Conservation (phyloP, 2,329 filamentous ascomycete genomes). For the Fusarium liriodendri region DNA sequence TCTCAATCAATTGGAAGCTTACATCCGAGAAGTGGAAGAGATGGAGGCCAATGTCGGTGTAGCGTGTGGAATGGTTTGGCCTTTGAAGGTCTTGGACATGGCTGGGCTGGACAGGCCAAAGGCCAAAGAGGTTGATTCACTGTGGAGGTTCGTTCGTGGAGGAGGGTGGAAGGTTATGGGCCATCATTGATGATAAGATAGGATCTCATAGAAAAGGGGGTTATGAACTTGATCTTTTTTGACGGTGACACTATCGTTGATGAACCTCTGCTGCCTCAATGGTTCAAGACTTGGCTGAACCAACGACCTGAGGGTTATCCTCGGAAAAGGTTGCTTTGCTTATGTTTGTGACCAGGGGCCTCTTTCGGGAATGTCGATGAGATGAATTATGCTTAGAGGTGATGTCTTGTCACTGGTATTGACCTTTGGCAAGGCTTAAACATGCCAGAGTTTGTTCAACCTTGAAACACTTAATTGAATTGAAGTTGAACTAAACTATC, state of each 20-base stretch:
- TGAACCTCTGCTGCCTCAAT: background rate
- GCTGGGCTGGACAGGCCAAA: background rate
- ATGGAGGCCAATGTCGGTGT: background rate
- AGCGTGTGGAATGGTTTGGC: background rate
- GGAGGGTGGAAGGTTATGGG: background rate
- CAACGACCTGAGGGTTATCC: background rate
- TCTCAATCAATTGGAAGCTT: background rate
- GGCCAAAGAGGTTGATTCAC: background rate
- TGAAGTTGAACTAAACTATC: background rate
- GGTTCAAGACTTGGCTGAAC: background rate
- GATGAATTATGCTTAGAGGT: background rate
- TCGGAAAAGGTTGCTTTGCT: background rate
- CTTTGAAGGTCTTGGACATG: background rate
- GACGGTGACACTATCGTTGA: background rate
- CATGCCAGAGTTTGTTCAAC: background rate
- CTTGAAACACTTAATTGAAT: fast-evolving
- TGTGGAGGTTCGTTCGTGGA: background rate
- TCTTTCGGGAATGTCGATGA: background rate
- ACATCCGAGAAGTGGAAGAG: background rate
- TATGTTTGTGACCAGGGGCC: background rate
- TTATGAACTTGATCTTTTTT: background rate
- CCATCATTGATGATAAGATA: background rate
- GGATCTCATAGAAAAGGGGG: background rate
- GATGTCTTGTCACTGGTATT: background rate
- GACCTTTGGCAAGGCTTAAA: too few relatives aligned